These are phyloP conservation scores for Hypoxylon sp. DNA, from an alignment of 2,329 filamentous ascomycete species.

Conservation along the genomic window DNA sequence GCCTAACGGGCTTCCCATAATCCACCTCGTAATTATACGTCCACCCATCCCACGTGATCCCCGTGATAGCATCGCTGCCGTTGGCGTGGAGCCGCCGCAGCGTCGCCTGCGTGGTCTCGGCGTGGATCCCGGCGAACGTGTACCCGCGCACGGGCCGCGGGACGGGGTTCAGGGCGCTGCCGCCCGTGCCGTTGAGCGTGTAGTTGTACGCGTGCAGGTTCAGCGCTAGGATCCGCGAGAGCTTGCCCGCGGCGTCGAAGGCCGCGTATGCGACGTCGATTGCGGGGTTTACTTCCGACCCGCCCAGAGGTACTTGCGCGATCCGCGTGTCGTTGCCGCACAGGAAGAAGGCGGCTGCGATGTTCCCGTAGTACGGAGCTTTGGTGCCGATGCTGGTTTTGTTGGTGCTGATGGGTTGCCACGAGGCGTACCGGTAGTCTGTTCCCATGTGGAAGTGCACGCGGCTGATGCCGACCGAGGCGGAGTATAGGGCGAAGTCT, in stretches of 20 bases:
- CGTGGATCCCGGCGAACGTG: constrained; percentile 52
- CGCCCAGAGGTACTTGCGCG: constrained; percentile 58
- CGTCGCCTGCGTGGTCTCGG: constrained; percentile 37
- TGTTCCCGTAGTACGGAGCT: constrained; percentile 73
- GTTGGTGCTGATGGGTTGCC: constrained; percentile 69
- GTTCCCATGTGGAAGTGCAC: constrained; percentile 75
- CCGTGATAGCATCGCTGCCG: constrained; percentile 73
- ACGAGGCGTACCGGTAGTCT: constrained; percentile 71
- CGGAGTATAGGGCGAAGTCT: constrained; percentile 72
- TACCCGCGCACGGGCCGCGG: constrained; percentile 57
- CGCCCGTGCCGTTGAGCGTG: constrained; percentile 58
- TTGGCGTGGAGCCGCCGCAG: constrained; percentile 69
- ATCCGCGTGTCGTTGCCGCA: constrained; percentile 61
- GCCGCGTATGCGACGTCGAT: constrained; percentile 67
- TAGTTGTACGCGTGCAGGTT: constrained; percentile 73
- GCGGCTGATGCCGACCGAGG: constrained; percentile 66
- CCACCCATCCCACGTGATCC: constrained; percentile 71
- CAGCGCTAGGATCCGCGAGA: constrained; percentile 66
- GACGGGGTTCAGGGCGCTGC: constrained; percentile 40
- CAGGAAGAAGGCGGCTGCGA: constrained; percentile 69
- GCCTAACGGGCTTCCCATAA: constrained; percentile 64
- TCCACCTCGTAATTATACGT: constrained; percentile 73
- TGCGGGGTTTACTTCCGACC: constrained; percentile 53
- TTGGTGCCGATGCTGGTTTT: constrained; percentile 68
- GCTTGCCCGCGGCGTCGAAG: constrained; percentile 56